Evolutionary conservation across 2,329 filamentous ascomycete species (phyloP).

Genomic region (Fusarium albidum): DNA sequence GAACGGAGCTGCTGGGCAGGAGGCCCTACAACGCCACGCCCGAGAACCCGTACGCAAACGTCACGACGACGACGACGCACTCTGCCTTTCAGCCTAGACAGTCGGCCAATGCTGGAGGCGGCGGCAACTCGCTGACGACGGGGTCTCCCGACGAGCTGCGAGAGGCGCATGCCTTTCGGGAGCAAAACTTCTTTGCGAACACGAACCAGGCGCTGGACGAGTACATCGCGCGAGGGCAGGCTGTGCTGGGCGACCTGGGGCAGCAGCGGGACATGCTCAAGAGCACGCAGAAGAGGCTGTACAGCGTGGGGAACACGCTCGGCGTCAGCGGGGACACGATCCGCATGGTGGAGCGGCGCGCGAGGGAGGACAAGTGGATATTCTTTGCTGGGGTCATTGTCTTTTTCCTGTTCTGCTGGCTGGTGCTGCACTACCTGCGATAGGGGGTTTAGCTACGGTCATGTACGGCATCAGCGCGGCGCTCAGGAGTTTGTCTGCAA

Average conservation of each 20-base stretch:
- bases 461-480: conserved; percentile 40
- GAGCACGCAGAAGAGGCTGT: conserved; percentile 88
- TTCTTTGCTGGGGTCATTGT: conserved; percentile 87
- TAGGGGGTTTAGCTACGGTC: conserved; percentile 30
- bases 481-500: conserved; percentile 37
- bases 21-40: conserved; percentile 82
- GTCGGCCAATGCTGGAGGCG: conserved; percentile 47
- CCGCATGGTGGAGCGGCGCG: conserved; percentile 91
- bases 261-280: conserved; percentile 95
- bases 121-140: conserved; percentile 40
- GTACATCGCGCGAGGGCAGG: conserved; percentile 89
- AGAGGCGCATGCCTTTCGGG: conserved; percentile 84
- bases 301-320: conserved; percentile 92
- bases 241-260: conserved; percentile 86
- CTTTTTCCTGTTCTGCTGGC: conserved; percentile 92
- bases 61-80: conserved; percentile 45
- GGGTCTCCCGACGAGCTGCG: conserved; percentile 71
- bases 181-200: conserved; percentile 85
- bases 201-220: conserved; percentile 91
- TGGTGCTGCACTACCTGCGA: conserved; percentile 85
- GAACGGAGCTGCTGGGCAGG: conserved; percentile 84
- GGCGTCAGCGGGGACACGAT: conserved; percentile 96
- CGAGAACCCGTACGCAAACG: conserved; percentile 89
- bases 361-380: conserved; percentile 97
- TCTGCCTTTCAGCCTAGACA: conserved; percentile 53